phyloP scores from a whole-genome alignment of 2,329 filamentous ascomycete genomes.

The Biscogniauxia sp. region DNA sequence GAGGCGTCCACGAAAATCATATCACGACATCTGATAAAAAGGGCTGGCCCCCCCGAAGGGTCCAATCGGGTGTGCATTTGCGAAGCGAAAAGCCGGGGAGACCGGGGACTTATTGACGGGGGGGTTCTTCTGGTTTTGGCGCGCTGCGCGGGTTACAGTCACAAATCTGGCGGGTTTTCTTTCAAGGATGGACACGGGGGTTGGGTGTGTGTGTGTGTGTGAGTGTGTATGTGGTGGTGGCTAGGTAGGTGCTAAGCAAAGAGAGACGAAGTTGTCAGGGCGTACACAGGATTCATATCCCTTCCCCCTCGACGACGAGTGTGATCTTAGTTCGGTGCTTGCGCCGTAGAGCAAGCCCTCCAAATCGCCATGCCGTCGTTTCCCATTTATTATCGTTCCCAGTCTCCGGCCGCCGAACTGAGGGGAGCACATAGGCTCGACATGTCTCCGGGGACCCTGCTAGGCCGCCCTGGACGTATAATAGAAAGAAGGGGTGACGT shows the following conservation, averaged over 20 bases:
- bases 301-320: constrained; percentile 18
- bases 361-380: constrained; percentile 28
- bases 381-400: constrained; percentile 17
- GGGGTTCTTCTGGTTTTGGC: constrained; percentile 17
- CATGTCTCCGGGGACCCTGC: constrained; percentile 10
- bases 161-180: constrained; percentile 8
- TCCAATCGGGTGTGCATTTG: constrained; percentile 5
- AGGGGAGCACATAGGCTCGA: constrained; percentile 5
- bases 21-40: constrained; percentile 2
- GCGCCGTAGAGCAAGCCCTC: constrained; percentile 32
- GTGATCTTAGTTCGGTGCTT: constrained; percentile 19
- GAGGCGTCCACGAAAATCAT: constrained; percentile 20
- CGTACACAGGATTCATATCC: constrained; percentile 8
- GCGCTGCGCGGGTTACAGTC: constrained; percentile 21
- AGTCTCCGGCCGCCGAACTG: constrained; percentile 15
- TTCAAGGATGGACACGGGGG: not conserved
- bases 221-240: not conserved
- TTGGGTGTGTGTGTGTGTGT: not conserved
- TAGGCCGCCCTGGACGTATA: not conserved
- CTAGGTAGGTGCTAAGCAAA: not conserved
- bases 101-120: not conserved
- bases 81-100: constrained; percentile 1
- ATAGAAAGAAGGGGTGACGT: constrained; percentile 15
- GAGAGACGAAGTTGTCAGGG: constrained; percentile 9
- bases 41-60: not conserved